Conservation (phyloP, 202 grass and related monocot species). For the Saccharum hybrid region DNA sequence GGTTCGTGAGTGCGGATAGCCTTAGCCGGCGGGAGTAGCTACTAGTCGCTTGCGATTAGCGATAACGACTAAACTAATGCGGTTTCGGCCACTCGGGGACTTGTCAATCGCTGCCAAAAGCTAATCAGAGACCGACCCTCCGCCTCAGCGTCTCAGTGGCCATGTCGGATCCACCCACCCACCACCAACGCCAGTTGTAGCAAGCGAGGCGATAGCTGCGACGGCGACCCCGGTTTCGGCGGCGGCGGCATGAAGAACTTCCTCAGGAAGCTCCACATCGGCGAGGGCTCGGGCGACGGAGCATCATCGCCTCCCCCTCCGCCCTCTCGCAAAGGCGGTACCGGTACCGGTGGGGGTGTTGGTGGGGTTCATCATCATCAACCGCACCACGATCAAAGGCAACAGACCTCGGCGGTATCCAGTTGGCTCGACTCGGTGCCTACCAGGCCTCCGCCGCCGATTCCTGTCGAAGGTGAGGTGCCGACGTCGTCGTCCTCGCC, state of each 20-base stretch:
- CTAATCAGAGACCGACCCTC: slow-evolving; percentile 32
- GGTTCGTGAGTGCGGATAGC: too few relatives aligned
- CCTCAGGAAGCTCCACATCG: slow-evolving; percentile 95
- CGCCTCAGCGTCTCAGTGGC: slow-evolving; percentile 53
- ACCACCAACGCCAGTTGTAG: slow-evolving; percentile 47
- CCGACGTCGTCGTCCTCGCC: slow-evolving; percentile 30
- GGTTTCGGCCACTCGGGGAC: slow-evolving; percentile 31
- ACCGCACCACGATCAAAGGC: slow-evolving; percentile 55
- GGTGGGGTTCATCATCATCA: slow-evolving; percentile 29
- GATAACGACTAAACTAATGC: slow-evolving; percentile 58
- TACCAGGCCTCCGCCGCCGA: slow-evolving; percentile 45
- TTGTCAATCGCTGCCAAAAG: slow-evolving; percentile 55
- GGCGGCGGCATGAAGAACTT: slow-evolving; percentile 84
- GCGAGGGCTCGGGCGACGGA: slow-evolving; percentile 56
- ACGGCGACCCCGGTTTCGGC: slow-evolving; percentile 37
- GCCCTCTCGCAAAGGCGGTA: slow-evolving; percentile 47
- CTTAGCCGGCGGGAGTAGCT: background rate
- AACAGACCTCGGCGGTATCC: slow-evolving; percentile 55
- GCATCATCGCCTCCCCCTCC: slow-evolving; percentile 45
- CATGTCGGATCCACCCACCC: slow-evolving; percentile 75
- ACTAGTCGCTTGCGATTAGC: slow-evolving; percentile 36
- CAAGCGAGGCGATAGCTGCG: slow-evolving; percentile 39
- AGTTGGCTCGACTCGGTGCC: slow-evolving; percentile 80
- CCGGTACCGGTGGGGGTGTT: background rate
- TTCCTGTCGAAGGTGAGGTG: slow-evolving; percentile 33